Evolutionary conservation across 257 asterid species (phyloP).

Genomic region (Fraxinus cuspidata): DNA sequence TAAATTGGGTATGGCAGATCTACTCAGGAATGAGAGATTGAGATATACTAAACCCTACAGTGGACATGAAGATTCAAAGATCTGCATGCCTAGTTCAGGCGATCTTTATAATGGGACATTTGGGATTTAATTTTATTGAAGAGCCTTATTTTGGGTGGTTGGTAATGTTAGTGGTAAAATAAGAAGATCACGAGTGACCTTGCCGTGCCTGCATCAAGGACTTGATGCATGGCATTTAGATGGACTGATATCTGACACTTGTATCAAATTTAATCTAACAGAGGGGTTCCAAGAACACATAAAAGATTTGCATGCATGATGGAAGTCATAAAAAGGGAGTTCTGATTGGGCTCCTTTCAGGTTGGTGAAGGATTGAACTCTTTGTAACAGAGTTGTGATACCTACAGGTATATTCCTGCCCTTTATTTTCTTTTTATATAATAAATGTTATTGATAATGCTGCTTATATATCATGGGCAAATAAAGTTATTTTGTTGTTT

Average conservation of each 20-base stretch:
- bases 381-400: constrained; percentile 4
- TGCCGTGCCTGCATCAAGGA: constrained; percentile 27
- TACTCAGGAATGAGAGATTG: constrained; percentile 65
- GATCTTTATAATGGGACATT: constrained; percentile 65
- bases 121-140: constrained; percentile 53
- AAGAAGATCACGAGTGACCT: constrained; percentile 32
- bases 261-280: neutral
- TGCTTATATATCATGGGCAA: neutral
- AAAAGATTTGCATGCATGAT: neutral
- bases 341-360: constrained; percentile 22
- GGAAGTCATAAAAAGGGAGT: constrained; percentile 11
- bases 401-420: constrained; percentile 34
- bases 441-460: neutral
- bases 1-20: constrained; percentile 68
- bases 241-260: neutral
- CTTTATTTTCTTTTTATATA: neutral
- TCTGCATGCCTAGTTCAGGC: constrained; percentile 68
- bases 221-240: constrained; percentile 5
- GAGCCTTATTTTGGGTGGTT: constrained; percentile 25
- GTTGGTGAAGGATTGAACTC: constrained; percentile 16
- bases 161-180: constrained; percentile 26
- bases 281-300: neutral
- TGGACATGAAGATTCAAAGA: constrained; percentile 77
- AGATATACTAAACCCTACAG: constrained; percentile 54
- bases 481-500: neutral